Percentiles rank a stretch among this genome's conserved stretches.
Conservation (phyloP, 768 basidiomycete species). For the Termitomyces titanicus region DNA sequence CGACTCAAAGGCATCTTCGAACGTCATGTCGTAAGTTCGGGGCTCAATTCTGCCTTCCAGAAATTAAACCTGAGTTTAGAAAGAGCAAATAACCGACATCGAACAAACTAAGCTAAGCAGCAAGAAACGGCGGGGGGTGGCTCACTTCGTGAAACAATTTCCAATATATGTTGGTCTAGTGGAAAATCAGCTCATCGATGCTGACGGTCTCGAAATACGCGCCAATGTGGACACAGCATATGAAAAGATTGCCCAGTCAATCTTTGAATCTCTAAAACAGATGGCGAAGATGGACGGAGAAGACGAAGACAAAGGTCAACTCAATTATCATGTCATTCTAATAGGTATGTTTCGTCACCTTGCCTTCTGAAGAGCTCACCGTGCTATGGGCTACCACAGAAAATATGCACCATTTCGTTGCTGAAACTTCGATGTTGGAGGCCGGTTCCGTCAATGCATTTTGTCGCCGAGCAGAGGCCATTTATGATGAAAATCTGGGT, state of each 20-base stretch:
- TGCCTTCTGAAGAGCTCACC: background rate
- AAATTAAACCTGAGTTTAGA: slow-evolving; percentile 37
- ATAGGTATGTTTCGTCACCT: slow-evolving; percentile 59
- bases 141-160: slow-evolving; percentile 90
- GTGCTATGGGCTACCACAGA: slow-evolving; percentile 43
- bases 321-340: slow-evolving; percentile 94
- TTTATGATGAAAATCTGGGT: slow-evolving; percentile 86
- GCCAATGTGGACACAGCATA: slow-evolving; percentile 76
- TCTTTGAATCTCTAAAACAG: slow-evolving; percentile 92
- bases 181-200: slow-evolving; percentile 79
- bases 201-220: slow-evolving; percentile 76
- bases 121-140: slow-evolving; percentile 91
- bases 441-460: slow-evolving; percentile 60
- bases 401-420: slow-evolving; percentile 94
- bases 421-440: slow-evolving; percentile 73
- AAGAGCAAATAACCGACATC: slow-evolving; percentile 81
- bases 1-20: slow-evolving; percentile 76
- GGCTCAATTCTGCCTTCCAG: background rate
- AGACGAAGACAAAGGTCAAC: slow-evolving; percentile 92
- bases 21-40: slow-evolving; percentile 58
- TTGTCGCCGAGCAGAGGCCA: slow-evolving; percentile 67
- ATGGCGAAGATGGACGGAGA: slow-evolving; percentile 95
- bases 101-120: slow-evolving; percentile 88
- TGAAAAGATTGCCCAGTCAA: slow-evolving; percentile 82
- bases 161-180: slow-evolving; percentile 82